A percentile compares a stretch with the other conserved stretches of the same genome.
Conservation (phyloP, 176 grass and related monocot genomes). For the Aegilops speltoides region DNA sequence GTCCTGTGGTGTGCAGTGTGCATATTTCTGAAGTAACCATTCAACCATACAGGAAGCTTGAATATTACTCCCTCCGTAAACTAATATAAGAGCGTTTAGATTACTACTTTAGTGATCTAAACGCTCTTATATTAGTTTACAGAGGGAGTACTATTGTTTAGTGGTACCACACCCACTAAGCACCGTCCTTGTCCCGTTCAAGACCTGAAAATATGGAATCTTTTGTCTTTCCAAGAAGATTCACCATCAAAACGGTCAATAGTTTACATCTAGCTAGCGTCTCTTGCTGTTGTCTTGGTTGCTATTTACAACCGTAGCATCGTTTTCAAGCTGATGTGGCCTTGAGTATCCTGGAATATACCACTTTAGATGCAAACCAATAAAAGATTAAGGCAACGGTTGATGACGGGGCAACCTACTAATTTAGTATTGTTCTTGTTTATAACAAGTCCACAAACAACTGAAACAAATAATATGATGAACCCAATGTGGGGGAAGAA, state of each 20-base stretch:
- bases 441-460: neutral
- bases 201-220: slow-evolving; percentile 2
- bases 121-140: too few species aligned
- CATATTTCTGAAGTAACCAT: neutral
- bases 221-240: neutral
- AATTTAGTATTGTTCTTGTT: neutral
- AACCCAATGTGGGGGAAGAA: neutral
- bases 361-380: neutral
- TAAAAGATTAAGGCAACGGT: neutral
- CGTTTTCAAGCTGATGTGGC: neutral
- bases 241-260: neutral
- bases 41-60: neutral
- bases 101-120: too few species aligned
- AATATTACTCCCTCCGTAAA: too few species aligned
- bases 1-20: too few species aligned
- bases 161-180: neutral
- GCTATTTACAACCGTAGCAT: neutral
- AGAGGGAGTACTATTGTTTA: neutral
- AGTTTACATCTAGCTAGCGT: neutral
- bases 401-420: neutral
- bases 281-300: neutral
- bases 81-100: too few species aligned
- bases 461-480: neutral
- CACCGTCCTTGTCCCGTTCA: neutral
- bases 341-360: neutral